phyloP scores from a whole-genome alignment of 306 rosid genomes.

The Cucurbita pepo region DNA sequence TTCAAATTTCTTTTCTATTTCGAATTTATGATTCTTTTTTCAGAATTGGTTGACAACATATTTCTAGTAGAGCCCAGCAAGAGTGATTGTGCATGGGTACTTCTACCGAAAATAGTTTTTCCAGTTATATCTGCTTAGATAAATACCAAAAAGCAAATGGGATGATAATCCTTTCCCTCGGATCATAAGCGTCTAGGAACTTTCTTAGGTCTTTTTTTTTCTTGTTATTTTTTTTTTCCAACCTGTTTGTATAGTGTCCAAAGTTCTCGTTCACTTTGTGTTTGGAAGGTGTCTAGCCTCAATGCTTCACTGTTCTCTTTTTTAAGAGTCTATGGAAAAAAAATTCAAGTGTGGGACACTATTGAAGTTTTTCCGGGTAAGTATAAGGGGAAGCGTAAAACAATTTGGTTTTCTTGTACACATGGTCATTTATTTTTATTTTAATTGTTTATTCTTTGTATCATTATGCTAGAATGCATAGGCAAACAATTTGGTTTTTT shows the following conservation, averaged over 20 bases:
- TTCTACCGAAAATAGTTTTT: not conserved
- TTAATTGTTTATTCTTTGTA: not conserved
- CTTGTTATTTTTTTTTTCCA: too few species aligned
- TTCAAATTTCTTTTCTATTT: too few species aligned
- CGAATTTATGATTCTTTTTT: too few species aligned
- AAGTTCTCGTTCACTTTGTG: not conserved
- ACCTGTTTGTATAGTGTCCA: too few species aligned
- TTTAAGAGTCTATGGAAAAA: not conserved
- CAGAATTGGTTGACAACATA: too few species aligned
- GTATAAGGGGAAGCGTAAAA: not conserved
- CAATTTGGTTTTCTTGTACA: not conserved
- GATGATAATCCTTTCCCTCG: not conserved
- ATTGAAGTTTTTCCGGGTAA: not conserved
- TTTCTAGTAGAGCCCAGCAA: too few species aligned
- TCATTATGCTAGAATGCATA: not conserved
- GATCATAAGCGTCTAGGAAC: not conserved
- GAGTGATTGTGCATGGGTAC: not conserved
- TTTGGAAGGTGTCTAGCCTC: too few species aligned
- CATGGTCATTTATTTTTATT: not conserved
- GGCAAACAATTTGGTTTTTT: too few species aligned
- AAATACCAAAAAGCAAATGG: not conserved
- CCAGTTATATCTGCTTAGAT: not conserved
- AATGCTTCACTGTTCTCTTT: not conserved
- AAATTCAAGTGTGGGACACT: not conserved
- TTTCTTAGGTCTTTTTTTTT: not conserved